Base-by-base conservation (phyloP, 805 yeast genomes). In the Suhomyces prunicola region DNA sequence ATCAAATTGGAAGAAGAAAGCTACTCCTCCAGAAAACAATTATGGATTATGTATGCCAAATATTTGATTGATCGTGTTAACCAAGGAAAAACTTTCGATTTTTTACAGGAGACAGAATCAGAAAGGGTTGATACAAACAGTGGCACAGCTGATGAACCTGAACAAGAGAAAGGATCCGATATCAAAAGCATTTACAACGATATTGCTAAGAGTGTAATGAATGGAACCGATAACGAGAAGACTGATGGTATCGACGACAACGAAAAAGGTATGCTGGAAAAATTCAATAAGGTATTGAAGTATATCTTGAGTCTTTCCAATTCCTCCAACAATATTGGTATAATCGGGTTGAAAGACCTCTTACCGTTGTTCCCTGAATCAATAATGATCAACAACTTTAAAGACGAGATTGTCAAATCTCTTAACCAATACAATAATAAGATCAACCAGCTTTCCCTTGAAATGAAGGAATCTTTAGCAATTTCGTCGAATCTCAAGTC, bases 301-400 rank as follows among this genome's bases (percentile, higher is more conserved):
- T 72, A 73, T 50, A 61, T 75, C 10, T 60, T 75, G 12, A 62
- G 62, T 19, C 55, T 69, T 17, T 71, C 77, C 1, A 63, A 63
- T 50, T 50, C 64, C 8, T 56, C 54, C 24, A 61, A 65, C 27
- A 57, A 59, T 19, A 50, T 60, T 2, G 67, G 65, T 35, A 61
- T 80, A 12, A 65, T 88, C 19, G 80, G 85, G 3, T 84, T 94
- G 44, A 91, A 88, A 56, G 98, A 94, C 61, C 64, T 94, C 41
- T 70, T 94, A 48, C 96, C 96, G 1, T 72, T 90, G 31, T 86
- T 94, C 57, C 97, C 97, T 0, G 92, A 90, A 59, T 83, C 88
- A 53, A 81, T 88, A 0, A 84, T 89, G 26, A 85, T 94, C 47
- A 94, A 89, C 57, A 85, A 87, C 54, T 82, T 94, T 62, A 90